Conservation (phyloP, 2,329 filamentous ascomycete species). For the Alternaria angustiovoidea region DNA sequence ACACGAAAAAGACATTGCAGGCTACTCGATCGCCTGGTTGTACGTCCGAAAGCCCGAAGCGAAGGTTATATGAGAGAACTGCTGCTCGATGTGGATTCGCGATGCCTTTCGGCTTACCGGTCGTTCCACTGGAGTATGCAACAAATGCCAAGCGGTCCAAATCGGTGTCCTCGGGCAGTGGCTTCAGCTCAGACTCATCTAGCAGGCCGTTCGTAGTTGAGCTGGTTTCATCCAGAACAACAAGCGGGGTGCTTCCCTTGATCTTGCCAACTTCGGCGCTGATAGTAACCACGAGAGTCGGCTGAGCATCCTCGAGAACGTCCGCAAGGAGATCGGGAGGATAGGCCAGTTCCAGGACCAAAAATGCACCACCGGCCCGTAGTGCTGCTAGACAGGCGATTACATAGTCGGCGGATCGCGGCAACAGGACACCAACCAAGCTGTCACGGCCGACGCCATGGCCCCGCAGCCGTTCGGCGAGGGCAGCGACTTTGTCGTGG, state of each 20-base stretch:
- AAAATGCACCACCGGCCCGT: conserved; percentile 79
- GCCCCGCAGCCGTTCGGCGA: conserved; percentile 69
- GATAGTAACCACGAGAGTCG: conserved; percentile 74
- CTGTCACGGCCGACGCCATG: conserved; percentile 76
- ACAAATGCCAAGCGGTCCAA: conserved; percentile 79
- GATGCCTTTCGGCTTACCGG: conserved; percentile 82
- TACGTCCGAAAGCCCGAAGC: conserved; percentile 75
- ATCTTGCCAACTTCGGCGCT: conserved; percentile 71
- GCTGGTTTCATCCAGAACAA: conserved; percentile 66
- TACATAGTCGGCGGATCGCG: conserved; percentile 79
- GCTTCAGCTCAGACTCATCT: conserved; percentile 57
- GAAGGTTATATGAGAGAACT: conserved; percentile 75
- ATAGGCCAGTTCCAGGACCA: conserved; percentile 82
- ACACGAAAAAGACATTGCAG: conserved; percentile 89
- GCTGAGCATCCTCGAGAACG: conserved; percentile 78
- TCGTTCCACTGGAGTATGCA: conserved; percentile 81
- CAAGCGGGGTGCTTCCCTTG: conserved; percentile 68
- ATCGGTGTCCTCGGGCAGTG: conserved; percentile 70
- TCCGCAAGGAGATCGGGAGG: conserved; percentile 76
- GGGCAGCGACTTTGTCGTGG: conserved; percentile 70
- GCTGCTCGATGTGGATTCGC: conserved; percentile 79
- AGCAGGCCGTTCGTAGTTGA: conserved; percentile 32
- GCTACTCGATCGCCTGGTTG: conserved; percentile 77
- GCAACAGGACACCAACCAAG: conserved; percentile 78
- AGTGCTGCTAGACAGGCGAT: conserved; percentile 81